phyloP scores from a whole-genome alignment of 2,329 filamentous ascomycete genomes.

The Hymenotorrendiella dingleyae region DNA sequence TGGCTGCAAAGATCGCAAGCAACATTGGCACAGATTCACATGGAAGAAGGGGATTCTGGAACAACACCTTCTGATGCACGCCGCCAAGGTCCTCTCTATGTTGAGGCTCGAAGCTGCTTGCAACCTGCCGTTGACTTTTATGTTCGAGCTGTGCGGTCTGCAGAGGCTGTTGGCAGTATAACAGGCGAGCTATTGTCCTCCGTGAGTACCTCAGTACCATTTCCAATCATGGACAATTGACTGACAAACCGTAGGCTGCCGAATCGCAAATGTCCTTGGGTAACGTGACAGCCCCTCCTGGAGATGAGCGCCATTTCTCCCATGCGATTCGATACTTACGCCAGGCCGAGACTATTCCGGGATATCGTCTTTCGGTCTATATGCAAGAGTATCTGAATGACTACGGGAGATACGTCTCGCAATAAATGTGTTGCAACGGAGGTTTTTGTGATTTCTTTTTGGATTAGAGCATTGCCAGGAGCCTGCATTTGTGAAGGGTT shows the following conservation, averaged over 20 bases:
- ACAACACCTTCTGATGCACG: slow-evolving; percentile 30
- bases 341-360: slow-evolving; percentile 35
- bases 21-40: slow-evolving; percentile 41
- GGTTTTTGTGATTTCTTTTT: background rate
- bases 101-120: slow-evolving; percentile 45
- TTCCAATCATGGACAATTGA: background rate
- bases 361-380: slow-evolving; percentile 38
- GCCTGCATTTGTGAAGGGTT: background rate
- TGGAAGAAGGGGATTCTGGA: slow-evolving; percentile 34
- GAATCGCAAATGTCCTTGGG: slow-evolving; percentile 48
- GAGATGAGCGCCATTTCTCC: slow-evolving; percentile 39
- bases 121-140: slow-evolving; percentile 47
- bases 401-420: slow-evolving; percentile 34
- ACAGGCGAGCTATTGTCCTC: slow-evolving; percentile 39
- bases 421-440: background rate
- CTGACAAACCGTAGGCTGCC: slow-evolving; percentile 35
- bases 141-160: slow-evolving; percentile 38
- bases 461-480: slow-evolving; percentile 5
- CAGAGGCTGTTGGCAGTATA: slow-evolving; percentile 32
- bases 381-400: slow-evolving; percentile 44
- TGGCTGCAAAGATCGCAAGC: slow-evolving; percentile 48
- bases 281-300: slow-evolving; percentile 40
- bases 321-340: slow-evolving; percentile 41
- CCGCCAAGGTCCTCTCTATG: slow-evolving; percentile 37
- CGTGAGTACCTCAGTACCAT: slow-evolving; percentile 29